Conservation (phyloP, 345 rosid species). For the Linum usitatissimum region DNA sequence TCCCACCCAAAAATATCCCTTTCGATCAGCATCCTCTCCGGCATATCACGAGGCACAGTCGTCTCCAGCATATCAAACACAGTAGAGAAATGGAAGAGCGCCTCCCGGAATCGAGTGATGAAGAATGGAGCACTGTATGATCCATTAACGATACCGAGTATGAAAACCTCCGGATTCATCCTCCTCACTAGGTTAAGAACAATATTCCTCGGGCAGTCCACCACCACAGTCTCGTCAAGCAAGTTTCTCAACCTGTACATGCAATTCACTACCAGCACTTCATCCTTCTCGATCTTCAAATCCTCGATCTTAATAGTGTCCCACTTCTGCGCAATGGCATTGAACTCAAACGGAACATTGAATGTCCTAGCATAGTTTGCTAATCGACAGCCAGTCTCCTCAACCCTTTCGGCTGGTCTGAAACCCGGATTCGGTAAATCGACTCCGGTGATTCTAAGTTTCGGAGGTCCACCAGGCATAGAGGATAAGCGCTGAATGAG, state of each 20-base stretch:
- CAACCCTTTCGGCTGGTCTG: slow-evolving; percentile 39
- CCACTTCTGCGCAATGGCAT: slow-evolving; percentile 49
- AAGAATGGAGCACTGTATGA: slow-evolving; percentile 45
- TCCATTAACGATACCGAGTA: slow-evolving; percentile 35
- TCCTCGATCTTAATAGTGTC: slow-evolving; percentile 39
- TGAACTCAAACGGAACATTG: slow-evolving; percentile 44
- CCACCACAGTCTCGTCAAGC: slow-evolving; percentile 38
- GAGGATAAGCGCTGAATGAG: slow-evolving; percentile 42
- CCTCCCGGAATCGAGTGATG: slow-evolving; percentile 39
- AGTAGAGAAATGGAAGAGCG: slow-evolving; percentile 47
- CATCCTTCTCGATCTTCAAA: slow-evolving; percentile 29
- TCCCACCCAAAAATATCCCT: slow-evolving; percentile 29
- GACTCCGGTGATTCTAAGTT: slow-evolving; percentile 40
- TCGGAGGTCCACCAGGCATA: slow-evolving; percentile 44
- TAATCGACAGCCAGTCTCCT: slow-evolving; percentile 41
- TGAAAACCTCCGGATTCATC: slow-evolving; percentile 31
- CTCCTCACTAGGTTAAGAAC: slow-evolving; percentile 38
- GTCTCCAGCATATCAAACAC: slow-evolving; percentile 45
- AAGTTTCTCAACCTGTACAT: slow-evolving; percentile 30
- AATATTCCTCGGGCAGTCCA: slow-evolving; percentile 32
- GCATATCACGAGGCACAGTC: slow-evolving; percentile 32
- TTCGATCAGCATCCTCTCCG: slow-evolving; percentile 37
- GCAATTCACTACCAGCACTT: slow-evolving; percentile 33
- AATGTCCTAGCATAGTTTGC: slow-evolving; percentile 30
- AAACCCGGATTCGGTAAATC: slow-evolving; percentile 50